These are phyloP conservation scores for Xylaria grammica DNA, from an alignment of 495 filamentous ascomycete species.

Conservation along the genomic window DNA sequence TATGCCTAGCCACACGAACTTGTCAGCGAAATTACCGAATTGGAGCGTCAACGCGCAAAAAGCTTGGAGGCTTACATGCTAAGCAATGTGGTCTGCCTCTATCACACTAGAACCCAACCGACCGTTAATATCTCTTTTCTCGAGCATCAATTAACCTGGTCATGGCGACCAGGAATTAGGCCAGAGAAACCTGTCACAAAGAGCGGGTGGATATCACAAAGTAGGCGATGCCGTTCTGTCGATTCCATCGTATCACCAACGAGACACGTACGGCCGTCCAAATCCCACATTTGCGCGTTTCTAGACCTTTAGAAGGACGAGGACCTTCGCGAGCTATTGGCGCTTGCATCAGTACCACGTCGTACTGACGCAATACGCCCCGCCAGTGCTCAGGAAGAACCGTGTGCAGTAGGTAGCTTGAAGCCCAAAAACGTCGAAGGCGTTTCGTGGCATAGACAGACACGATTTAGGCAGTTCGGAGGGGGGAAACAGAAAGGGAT, in stretches of 20 bases:
- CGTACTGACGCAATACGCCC: constrained; percentile 34
- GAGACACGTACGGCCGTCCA: constrained; percentile 12
- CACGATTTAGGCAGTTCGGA: background rate
- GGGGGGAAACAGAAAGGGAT: background rate
- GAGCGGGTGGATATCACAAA: constrained; percentile 14
- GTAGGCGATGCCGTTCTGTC: constrained; percentile 3
- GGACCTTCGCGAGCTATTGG: constrained; percentile 16
- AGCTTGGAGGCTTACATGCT: constrained; percentile 57
- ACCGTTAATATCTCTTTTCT: constrained; percentile 22
- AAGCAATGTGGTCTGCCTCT: constrained; percentile 66
- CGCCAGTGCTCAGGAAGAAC: constrained; percentile 15
- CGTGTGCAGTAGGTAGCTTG: constrained; percentile 17
- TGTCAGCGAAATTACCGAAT: constrained; percentile 15
- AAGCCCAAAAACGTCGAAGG: constrained; percentile 24
- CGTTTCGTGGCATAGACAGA: background rate
- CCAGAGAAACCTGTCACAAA: constrained; percentile 10
- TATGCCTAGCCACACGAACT: constrained; percentile 49
- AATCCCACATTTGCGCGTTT: constrained; percentile 1
- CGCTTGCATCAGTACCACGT: constrained; percentile 46
- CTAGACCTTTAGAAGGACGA: constrained; percentile 25
- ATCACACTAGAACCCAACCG: constrained; percentile 52
- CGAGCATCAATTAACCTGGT: constrained; percentile 9
- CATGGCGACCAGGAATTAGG: background rate
- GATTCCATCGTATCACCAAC: constrained; percentile 8
- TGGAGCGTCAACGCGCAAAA: constrained; percentile 1